These are phyloP conservation scores for Dalbergia oliveri DNA, from an alignment of 306 rosid genomes.

Conservation along the genomic window DNA sequence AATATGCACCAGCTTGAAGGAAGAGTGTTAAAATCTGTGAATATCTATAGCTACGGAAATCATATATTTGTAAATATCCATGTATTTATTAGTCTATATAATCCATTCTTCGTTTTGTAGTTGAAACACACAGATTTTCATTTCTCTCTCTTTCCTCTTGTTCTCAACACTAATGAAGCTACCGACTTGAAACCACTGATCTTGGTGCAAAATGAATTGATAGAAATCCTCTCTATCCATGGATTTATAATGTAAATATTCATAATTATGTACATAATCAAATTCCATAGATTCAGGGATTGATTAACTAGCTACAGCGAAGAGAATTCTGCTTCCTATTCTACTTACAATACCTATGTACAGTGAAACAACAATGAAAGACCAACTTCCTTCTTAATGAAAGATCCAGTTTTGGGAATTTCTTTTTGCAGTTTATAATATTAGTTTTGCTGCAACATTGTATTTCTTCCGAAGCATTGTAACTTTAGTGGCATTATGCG, in stretches of 20 bases:
- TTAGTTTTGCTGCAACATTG: slow-evolving; percentile 14
- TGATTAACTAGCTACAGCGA: neutral
- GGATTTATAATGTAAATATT: neutral
- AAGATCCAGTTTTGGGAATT: slow-evolving; percentile 25
- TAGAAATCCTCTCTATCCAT: neutral
- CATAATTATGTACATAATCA: neutral
- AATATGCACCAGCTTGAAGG: no score
- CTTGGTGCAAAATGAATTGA: neutral
- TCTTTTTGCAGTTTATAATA: slow-evolving; percentile 27
- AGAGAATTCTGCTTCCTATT: neutral
- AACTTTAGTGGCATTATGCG: slow-evolving; percentile 11
- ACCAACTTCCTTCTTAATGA: slow-evolving; percentile 14
- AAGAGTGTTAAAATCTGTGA: no score
- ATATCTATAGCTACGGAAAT: no score
- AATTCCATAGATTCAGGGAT: neutral
- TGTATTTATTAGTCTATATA: no score
- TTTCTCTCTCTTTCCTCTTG: no score
- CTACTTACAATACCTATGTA: neutral
- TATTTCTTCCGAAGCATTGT: neutral
- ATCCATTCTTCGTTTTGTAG: no score
- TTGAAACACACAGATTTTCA: no score
- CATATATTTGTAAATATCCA: no score
- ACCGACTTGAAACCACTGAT: neutral
- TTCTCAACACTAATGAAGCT: no score
- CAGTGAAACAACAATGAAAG: neutral